Conservation (phyloP, 495 filamentous ascomycete species). For the Hyphodiscus hymeniophilus region DNA sequence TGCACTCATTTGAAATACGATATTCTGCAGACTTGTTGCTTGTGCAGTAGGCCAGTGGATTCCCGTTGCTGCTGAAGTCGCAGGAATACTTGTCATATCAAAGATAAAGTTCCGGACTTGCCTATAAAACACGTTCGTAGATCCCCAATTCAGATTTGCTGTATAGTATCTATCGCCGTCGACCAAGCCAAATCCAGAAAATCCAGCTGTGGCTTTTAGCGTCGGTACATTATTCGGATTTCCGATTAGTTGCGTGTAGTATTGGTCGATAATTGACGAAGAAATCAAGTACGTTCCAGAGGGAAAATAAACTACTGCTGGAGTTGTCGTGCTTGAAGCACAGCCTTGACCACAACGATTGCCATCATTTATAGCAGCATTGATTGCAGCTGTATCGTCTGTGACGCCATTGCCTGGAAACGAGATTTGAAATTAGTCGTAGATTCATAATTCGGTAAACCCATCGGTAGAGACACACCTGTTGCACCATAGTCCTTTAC, state of each 20-base stretch:
- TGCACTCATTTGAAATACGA: conserved; percentile 79
- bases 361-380: conserved; percentile 68
- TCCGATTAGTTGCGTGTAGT: conserved; percentile 48
- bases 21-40: conserved; percentile 85
- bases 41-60: conserved; percentile 99
- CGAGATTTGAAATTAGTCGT: too few species aligned
- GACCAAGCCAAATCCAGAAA: conserved; percentile 81
- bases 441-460: too few species aligned
- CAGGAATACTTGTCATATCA: conserved; percentile 66
- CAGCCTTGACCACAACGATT: conserved; percentile 71
- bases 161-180: conserved; percentile 77
- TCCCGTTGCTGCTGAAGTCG: conserved; percentile 51
- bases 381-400: conserved; percentile 83
- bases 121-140: conserved; percentile 98
- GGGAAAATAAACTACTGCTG: conserved; percentile 51
- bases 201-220: conserved; percentile 64
- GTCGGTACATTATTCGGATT: conserved; percentile 51
- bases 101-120: conserved; percentile 92
- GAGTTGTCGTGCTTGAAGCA: conserved; percentile 64
- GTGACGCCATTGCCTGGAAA: conserved; percentile 34
- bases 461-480: too few species aligned
- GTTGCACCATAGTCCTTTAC: conserved; percentile 77
- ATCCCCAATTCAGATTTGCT: conserved; percentile 53
- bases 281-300: conserved; percentile 53
- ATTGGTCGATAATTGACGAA: conserved; percentile 51